Percentiles rank a stretch among this genome's conserved stretches.
These are phyloP conservation scores for Candida pseudoviswanathii DNA, from an alignment of 1,139 yeast species.

Conservation along the genomic window DNA sequence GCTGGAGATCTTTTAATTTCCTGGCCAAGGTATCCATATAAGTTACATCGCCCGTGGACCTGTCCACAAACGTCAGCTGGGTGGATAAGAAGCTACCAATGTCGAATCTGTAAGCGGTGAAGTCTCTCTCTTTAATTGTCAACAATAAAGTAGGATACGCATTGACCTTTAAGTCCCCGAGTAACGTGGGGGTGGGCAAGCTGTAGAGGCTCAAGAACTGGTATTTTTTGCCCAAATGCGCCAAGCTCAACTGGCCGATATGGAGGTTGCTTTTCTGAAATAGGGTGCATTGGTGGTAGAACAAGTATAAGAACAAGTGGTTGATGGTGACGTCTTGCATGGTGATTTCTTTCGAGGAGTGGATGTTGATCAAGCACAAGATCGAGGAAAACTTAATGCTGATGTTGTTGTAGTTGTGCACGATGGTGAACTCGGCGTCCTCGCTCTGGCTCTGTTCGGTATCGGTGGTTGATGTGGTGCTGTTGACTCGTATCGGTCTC, in stretches of 20 bases:
- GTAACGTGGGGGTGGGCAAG: slow-evolving; percentile 6
- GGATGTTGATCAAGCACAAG: slow-evolving; percentile 13
- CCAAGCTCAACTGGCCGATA: slow-evolving; percentile 15
- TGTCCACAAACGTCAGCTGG: slow-evolving; percentile 10
- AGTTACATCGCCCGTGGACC: slow-evolving; percentile 15
- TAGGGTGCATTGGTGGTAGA: slow-evolving; percentile 14
- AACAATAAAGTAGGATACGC: slow-evolving; percentile 13
- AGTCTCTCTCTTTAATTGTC: slow-evolving; percentile 5
- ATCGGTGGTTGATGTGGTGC: neutral
- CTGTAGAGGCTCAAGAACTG: slow-evolving; percentile 8
- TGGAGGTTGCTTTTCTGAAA: slow-evolving; percentile 7
- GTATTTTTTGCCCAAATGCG: slow-evolving; percentile 18
- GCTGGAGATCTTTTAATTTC: slow-evolving; percentile 10
- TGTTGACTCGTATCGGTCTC: slow-evolving; percentile 7
- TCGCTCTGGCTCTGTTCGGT: neutral
- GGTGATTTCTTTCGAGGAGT: slow-evolving; percentile 6
- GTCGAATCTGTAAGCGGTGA: slow-evolving; percentile 7
- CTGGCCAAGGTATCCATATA: slow-evolving; percentile 13
- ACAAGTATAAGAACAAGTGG: slow-evolving; percentile 17
- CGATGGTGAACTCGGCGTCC: slow-evolving; percentile 14
- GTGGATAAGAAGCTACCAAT: slow-evolving; percentile 11
- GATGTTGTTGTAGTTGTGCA: slow-evolving; percentile 15
- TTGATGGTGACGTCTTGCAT: slow-evolving; percentile 14
- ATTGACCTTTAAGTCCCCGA: slow-evolving; percentile 12
- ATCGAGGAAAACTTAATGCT: slow-evolving; percentile 16